Conservation (phyloP, 495 filamentous ascomycete genomes). For the Penicillium macrosclerotiorum region DNA sequence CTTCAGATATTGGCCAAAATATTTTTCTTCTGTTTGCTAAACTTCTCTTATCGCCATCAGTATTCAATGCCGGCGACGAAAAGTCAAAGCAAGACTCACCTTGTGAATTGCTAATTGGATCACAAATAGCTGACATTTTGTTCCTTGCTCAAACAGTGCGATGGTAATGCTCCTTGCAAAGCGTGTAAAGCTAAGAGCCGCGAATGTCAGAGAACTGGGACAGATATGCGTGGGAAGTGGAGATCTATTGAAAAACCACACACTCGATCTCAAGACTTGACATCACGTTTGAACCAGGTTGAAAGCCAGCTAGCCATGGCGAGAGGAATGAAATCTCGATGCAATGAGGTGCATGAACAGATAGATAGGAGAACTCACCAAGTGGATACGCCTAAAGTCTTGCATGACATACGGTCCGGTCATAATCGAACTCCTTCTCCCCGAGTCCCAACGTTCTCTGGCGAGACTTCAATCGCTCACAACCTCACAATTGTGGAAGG, state of each 20-base stretch:
- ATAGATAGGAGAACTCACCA: too few species aligned
- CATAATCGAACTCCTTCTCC: background rate
- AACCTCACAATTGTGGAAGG: conserved; percentile 24
- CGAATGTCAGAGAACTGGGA: conserved; percentile 11
- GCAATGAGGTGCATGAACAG: background rate
- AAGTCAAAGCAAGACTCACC: conserved; percentile 19
- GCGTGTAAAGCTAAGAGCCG: conserved; percentile 13
- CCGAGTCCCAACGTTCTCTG: conserved; percentile 17
- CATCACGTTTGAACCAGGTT: conserved; percentile 6
- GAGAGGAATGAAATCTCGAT: background rate
- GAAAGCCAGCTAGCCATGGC: conserved; percentile 10
- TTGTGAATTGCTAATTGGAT: background rate
- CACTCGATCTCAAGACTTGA: conserved; percentile 1
- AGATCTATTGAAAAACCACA: background rate
- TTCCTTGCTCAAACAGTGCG: conserved; percentile 15
- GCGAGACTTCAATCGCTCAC: conserved; percentile 26
- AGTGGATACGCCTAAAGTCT: too few species aligned
- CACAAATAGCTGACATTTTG: background rate
- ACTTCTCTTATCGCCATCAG: too few species aligned
- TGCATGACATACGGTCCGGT: background rate
- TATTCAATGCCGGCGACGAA: conserved; percentile 21
- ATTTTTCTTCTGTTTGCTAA: too few species aligned
- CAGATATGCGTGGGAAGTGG: conserved; percentile 26
- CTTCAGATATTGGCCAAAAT: too few species aligned
- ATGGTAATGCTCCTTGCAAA: conserved; percentile 22